Conservation (phyloP, 2,329 filamentous ascomycete species). For the Akanthomyces muscarius region DNA sequence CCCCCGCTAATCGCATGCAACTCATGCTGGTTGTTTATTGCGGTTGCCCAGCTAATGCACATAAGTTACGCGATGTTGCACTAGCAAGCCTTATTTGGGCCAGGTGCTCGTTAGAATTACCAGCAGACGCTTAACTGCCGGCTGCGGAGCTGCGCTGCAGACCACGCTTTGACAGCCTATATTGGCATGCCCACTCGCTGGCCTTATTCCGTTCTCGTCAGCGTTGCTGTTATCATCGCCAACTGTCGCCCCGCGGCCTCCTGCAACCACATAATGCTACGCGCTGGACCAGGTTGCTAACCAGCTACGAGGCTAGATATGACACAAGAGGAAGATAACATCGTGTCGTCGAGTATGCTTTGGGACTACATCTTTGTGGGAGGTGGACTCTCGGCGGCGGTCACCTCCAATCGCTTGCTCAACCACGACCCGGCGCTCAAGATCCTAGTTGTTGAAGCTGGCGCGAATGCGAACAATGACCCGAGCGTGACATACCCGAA, state of each 20-base stretch:
- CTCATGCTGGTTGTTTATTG: background rate
- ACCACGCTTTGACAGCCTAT: background rate
- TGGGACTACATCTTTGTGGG: conserved; percentile 37
- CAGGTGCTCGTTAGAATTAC: background rate
- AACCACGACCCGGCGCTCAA: conserved; percentile 24
- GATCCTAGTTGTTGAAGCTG: conserved; percentile 37
- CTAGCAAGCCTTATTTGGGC: background rate
- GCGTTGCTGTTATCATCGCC: no score
- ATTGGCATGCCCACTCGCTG: background rate
- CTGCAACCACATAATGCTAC: background rate
- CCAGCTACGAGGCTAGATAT: background rate
- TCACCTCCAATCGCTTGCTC: conserved; percentile 32
- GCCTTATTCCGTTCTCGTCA: background rate
- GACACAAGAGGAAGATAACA: background rate
- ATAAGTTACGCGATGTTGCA: background rate
- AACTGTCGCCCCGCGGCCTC: no score
- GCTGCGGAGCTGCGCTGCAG: background rate
- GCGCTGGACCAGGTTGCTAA: background rate
- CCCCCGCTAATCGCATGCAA: background rate
- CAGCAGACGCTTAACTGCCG: no score
- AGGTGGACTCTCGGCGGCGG: conserved; percentile 34
- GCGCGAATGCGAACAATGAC: conserved; percentile 27
- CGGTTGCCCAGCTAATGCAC: background rate
- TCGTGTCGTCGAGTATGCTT: background rate
- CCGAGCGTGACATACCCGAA: conserved; percentile 27